These are phyloP conservation scores for Peronospora tabacina DNA, from an alignment of 352 stramenopile species.

Conservation along the genomic window DNA sequence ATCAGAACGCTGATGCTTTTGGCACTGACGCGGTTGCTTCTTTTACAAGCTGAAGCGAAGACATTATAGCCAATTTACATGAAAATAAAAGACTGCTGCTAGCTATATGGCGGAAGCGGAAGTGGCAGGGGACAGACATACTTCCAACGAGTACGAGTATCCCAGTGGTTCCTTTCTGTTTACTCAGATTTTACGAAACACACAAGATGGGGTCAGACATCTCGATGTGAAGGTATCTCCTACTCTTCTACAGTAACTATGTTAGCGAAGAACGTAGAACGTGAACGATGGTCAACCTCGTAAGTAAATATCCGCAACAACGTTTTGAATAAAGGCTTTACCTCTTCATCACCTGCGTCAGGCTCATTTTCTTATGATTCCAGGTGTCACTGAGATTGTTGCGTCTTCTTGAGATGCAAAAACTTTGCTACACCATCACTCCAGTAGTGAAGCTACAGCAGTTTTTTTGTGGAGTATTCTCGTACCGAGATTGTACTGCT, in stretches of 20 bases:
- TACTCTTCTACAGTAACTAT: no score
- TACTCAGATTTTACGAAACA: neutral
- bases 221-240: constrained; percentile 36
- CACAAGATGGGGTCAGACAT: constrained; percentile 43
- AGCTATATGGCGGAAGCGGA: constrained; percentile 23
- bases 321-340: no score
- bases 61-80: no score
- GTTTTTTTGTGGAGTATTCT: no score
- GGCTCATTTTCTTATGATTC: constrained; percentile 28
- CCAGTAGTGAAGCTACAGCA: no score
- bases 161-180: neutral
- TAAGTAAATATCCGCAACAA: constrained; percentile 17
- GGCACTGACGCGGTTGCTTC: constrained; percentile 1
- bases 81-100: constrained; percentile 41
- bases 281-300: constrained; percentile 44
- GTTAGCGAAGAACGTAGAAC: constrained; percentile 9
- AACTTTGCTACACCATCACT: constrained; percentile 59
- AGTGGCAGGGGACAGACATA: neutral
- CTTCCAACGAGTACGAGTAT: neutral
- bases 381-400: neutral
- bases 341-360: neutral
- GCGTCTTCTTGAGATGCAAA: constrained; percentile 46
- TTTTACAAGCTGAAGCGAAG: neutral
- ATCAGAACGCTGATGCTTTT: neutral
- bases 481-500: no score